Percentiles rank a stretch among this genome's conserved stretches.
These are phyloP conservation scores for Vigna trinervia DNA, from an alignment of 306 rosid species.

Conservation along the genomic window DNA sequence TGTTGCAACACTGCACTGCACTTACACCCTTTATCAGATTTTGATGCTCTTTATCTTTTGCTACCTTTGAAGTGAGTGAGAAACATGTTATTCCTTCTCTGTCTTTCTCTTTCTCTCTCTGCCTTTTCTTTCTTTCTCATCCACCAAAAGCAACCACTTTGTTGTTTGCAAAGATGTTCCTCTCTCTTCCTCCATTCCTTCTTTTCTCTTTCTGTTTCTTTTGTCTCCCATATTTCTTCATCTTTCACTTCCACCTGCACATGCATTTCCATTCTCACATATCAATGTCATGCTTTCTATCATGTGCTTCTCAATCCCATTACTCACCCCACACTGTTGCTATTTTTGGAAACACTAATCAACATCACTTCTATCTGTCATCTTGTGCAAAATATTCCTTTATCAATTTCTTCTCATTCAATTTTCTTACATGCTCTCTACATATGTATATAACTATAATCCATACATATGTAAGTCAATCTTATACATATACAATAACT, in stretches of 20 bases:
- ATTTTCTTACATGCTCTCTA: background rate
- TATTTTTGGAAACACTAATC: conserved; percentile 32
- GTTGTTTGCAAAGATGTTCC: conserved; percentile 53
- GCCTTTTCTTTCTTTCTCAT: conserved; percentile 74
- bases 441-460: background rate
- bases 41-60: conserved; percentile 27
- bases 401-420: conserved; percentile 8
- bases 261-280: conserved; percentile 44
- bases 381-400: conserved; percentile 14
- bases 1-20: background rate
- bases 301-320: conserved; percentile 11
- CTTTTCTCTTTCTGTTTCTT: conserved; percentile 46
- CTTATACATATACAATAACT: too few species aligned
- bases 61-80: conserved; percentile 58
- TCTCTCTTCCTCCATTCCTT: conserved; percentile 49
- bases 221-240: conserved; percentile 58
- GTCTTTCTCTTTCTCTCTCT: conserved; percentile 65
- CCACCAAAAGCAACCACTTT: conserved; percentile 89
- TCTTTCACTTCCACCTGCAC: conserved; percentile 72
- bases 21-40: background rate
- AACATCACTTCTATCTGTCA: conserved; percentile 29
- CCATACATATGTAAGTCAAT: too few species aligned
- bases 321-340: conserved; percentile 23
- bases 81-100: conserved; percentile 61
- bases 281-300: conserved; percentile 39